Conservation (phyloP, 176 grass and related monocot genomes). For the Aegilops umbellulata region DNA sequence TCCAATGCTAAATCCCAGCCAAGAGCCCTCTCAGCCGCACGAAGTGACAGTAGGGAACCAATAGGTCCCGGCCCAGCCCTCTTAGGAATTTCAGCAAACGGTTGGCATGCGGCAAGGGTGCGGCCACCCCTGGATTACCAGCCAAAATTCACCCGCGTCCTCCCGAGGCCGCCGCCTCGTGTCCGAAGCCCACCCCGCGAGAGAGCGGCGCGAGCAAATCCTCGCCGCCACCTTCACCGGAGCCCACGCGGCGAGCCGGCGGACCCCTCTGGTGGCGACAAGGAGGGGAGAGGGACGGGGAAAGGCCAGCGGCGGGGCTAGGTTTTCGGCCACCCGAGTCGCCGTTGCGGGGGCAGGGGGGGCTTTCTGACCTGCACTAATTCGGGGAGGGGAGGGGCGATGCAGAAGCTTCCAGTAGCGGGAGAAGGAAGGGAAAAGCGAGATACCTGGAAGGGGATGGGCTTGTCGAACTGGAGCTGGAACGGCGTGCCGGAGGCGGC, state of each 20-base stretch:
- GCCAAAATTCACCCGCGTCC: neutral
- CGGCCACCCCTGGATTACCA: neutral
- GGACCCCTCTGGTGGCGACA: too few species aligned
- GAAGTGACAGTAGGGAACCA: neutral
- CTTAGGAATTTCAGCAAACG: conserved; percentile 39
- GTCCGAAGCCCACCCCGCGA: too few species aligned
- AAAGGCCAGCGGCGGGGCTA: too few species aligned
- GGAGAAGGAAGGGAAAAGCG: neutral
- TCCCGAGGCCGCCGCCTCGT: neutral
- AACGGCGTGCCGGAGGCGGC: conserved; percentile 53
- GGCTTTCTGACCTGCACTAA: too few species aligned
- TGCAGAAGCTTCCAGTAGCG: neutral
- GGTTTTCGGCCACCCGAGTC: too few species aligned
- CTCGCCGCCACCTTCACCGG: too few species aligned
- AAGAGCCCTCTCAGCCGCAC: neutral
- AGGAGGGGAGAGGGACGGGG: too few species aligned
- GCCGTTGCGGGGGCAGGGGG: too few species aligned
- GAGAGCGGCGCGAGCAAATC: too few species aligned
- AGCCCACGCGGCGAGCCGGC: too few species aligned
- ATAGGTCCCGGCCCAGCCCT: neutral
- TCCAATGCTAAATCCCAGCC: neutral
- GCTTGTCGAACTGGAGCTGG: conserved; percentile 95
- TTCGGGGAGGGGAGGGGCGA: neutral
- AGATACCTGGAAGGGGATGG: conserved; percentile 78
- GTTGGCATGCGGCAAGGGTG: neutral